Conservation (phyloP, 805 yeast species). For the Diddensiella santjacobensis region DNA sequence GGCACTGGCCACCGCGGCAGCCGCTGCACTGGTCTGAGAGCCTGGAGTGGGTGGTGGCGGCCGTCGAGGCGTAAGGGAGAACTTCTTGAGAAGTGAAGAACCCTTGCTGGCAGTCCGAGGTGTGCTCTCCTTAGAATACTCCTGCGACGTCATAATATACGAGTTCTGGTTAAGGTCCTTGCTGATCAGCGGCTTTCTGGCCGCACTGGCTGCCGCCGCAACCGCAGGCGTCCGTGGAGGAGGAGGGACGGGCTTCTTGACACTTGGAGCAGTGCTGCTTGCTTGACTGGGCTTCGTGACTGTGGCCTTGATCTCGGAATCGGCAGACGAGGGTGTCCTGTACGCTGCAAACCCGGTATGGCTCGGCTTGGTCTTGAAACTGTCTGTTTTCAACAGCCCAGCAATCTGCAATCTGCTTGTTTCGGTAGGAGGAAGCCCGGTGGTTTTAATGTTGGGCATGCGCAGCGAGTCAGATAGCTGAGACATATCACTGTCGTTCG, state of each 20-base stretch:
- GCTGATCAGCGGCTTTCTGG: slow-evolving; percentile 14
- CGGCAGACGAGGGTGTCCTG: slow-evolving; percentile 9
- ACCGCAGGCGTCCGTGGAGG: not conserved
- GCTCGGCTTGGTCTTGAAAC: slow-evolving; percentile 17
- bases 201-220: not conserved
- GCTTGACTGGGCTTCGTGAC: not conserved
- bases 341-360: slow-evolving; percentile 14
- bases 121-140: not conserved
- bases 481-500: slow-evolving; percentile 5
- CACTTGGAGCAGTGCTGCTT: not conserved
- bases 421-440: slow-evolving; percentile 6
- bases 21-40: slow-evolving; percentile 1
- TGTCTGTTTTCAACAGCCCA: slow-evolving; percentile 24
- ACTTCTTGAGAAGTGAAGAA: slow-evolving; percentile 14
- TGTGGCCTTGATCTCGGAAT: not conserved
- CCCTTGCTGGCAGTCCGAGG: slow-evolving; percentile 15
- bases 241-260: not conserved
- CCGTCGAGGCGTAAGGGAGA: slow-evolving; percentile 18
- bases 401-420: slow-evolving; percentile 21
- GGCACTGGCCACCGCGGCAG: slow-evolving; percentile 1
- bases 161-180: slow-evolving; percentile 9
- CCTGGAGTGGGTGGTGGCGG: slow-evolving; percentile 23
- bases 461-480: slow-evolving; percentile 9
- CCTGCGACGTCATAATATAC: slow-evolving; percentile 2
- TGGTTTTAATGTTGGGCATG: slow-evolving; percentile 4